Conservation (phyloP, 805 yeast genomes). For the Ascoidea rubescens region DNA sequence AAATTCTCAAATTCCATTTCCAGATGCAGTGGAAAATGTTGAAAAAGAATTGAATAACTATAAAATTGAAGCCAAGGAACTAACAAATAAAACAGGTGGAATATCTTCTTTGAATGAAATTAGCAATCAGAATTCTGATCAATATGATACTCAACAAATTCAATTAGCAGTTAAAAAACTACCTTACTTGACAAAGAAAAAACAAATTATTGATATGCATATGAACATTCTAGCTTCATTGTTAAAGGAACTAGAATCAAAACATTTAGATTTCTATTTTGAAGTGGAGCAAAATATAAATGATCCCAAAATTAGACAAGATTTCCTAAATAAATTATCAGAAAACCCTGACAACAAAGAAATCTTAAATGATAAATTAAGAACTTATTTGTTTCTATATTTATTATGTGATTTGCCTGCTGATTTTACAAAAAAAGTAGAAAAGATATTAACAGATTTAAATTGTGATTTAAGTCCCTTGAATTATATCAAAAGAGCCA, state of each 20-base stretch:
- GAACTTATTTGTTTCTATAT: conserved; percentile 76
- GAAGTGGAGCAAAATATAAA: conserved; percentile 81
- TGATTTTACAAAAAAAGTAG: conserved; percentile 46
- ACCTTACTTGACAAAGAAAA: conserved; percentile 85
- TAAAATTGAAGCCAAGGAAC: conserved; percentile 76
- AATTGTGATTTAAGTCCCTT: conserved; percentile 52
- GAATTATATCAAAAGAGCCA: conserved; percentile 63
- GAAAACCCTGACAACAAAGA: conserved; percentile 41
- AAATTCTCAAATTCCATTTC: conserved; percentile 83
- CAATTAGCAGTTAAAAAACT: conserved; percentile 83
- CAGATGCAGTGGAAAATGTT: conserved; percentile 97
- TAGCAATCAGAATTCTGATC: conserved; percentile 28
- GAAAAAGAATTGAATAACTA: conserved; percentile 71
- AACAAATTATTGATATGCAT: conserved; percentile 85
- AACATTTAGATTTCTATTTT: conserved; percentile 78
- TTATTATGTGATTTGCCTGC: conserved; percentile 34
- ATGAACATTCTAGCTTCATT: conserved; percentile 87
- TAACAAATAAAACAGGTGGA: conserved; percentile 65
- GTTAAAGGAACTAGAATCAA: conserved; percentile 71
- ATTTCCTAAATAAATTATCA: conserved; percentile 45
- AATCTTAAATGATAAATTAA: conserved; percentile 53
- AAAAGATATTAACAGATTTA: conserved; percentile 41
- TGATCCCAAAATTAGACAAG: conserved; percentile 40
- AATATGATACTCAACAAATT: conserved; percentile 48
- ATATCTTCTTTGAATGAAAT: conserved; percentile 62